Conservation (phyloP, 208 protist species). For the Tritrichomonas musculus region DNA sequence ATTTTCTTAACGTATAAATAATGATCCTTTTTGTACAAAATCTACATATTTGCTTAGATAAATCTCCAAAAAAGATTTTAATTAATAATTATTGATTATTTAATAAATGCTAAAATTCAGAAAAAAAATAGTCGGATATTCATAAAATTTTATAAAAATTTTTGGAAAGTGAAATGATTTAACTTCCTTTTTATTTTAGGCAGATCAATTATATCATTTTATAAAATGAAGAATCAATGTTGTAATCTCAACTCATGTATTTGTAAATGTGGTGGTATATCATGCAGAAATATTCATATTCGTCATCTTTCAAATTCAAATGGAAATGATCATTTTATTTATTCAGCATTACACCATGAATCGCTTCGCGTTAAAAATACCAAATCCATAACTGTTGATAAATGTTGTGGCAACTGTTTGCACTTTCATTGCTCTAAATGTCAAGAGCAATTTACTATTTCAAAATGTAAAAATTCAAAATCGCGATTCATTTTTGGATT, state of each 20-base stretch:
- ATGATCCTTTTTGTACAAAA: neutral
- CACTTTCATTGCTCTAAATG: neutral
- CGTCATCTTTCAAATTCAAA: neutral
- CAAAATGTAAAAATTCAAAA: neutral
- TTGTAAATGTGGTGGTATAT: neutral
- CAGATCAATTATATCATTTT: neutral
- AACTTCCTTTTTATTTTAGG: neutral
- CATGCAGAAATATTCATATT: neutral
- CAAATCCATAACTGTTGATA: too few relatives aligned
- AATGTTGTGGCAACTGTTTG: neutral
- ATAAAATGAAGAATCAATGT: neutral
- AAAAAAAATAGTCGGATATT: neutral
- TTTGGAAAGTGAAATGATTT: too few relatives aligned
- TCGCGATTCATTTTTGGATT: neutral
- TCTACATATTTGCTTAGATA: neutral
- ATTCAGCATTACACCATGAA: too few relatives aligned
- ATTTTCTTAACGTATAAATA: neutral
- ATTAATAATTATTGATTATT: neutral
- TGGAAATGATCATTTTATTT: neutral
- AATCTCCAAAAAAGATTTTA: neutral
- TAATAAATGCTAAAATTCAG: neutral
- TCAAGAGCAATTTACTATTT: neutral
- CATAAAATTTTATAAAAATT: neutral
- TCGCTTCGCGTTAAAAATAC: too few relatives aligned
- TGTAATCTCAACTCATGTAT: neutral